These are phyloP conservation scores for Phytophthora sojae DNA, from an alignment of 352 stramenopile species.

Conservation along the genomic window DNA sequence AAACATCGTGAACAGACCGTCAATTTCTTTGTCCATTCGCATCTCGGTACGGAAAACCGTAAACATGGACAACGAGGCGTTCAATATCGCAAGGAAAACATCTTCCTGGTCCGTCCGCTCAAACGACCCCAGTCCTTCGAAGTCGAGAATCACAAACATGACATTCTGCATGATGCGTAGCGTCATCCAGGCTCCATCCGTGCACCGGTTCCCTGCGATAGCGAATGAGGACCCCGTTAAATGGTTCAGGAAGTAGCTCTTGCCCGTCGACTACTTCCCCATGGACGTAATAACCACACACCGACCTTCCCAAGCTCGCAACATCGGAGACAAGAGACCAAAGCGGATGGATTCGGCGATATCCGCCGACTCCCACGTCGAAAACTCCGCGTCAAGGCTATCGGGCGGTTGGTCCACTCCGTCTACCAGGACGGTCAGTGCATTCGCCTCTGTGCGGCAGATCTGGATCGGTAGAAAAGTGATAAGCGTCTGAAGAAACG, in stretches of 20 bases:
- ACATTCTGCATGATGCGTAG: conserved; percentile 37
- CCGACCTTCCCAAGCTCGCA: conserved; percentile 34
- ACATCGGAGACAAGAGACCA: conserved; percentile 39
- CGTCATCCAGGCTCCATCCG: conserved; percentile 61
- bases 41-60: conserved; percentile 74
- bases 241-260: conserved; percentile 75
- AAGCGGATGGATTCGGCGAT: conserved; percentile 48
- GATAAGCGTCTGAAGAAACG: conserved; percentile 20
- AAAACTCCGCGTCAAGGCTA: conserved; percentile 1
- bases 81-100: conserved; percentile 65
- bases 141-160: conserved; percentile 66
- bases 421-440: conserved; percentile 47
- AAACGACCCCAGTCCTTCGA: conserved; percentile 71
- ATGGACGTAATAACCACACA: conserved; percentile 52
- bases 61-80: conserved; percentile 60
- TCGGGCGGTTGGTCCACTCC: conserved; percentile 16
- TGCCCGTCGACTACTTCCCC: conserved; percentile 69
- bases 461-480: conserved; percentile 73
- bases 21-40: conserved; percentile 71
- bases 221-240: conserved; percentile 65
- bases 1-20: conserved; percentile 58
- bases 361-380: conserved; percentile 14
- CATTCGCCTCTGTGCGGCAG: conserved; percentile 58
- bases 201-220: conserved; percentile 53
- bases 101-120: conserved; percentile 72